These are phyloP conservation scores for Suhomyces panamericanus DNA, from an alignment of 1,139 yeast species.

Conservation along the genomic window DNA sequence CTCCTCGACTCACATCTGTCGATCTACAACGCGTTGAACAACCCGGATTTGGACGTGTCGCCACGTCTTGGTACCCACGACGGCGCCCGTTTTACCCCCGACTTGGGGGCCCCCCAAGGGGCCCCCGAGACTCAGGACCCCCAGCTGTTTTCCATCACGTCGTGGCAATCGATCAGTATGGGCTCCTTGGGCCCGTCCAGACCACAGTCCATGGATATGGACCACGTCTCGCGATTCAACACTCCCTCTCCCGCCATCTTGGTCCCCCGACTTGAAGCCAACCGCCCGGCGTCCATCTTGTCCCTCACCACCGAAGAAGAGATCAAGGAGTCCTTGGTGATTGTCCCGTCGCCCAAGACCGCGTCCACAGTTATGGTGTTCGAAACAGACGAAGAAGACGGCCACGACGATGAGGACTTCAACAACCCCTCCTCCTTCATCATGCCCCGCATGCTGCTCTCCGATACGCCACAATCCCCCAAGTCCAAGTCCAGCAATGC, in stretches of 20 bases:
- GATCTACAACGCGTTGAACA: conserved; percentile 39
- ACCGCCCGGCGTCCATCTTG: conserved; percentile 25
- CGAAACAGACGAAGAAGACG: conserved; percentile 46
- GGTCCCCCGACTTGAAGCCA: background rate
- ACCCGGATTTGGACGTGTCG: conserved; percentile 43
- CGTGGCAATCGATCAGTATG: conserved; percentile 24
- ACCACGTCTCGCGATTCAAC: background rate
- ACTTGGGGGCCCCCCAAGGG: conserved; percentile 1
- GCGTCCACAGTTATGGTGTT: conserved; percentile 35
- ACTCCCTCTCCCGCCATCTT: conserved; percentile 3
- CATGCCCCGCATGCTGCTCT: conserved; percentile 37
- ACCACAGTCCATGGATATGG: conserved; percentile 2
- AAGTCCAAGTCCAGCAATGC: conserved; percentile 12
- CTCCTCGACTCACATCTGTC: conserved; percentile 42
- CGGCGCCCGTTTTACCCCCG: conserved; percentile 14
- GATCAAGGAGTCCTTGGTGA: conserved; percentile 20
- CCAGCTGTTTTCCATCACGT: conserved; percentile 16
- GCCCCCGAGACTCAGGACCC: conserved; percentile 11
- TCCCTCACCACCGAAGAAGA: conserved; percentile 31
- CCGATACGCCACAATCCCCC: background rate
- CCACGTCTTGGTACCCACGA: conserved; percentile 10
- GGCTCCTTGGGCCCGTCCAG: conserved; percentile 9
- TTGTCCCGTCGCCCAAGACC: conserved; percentile 16
- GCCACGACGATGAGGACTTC: conserved; percentile 27
- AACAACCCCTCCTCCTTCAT: conserved; percentile 29